Percentiles rank a stretch among this genome's conserved stretches.
These are phyloP conservation scores for Gynochthodes officinalis DNA, from an alignment of 257 asterid genomes.

Conservation along the genomic window DNA sequence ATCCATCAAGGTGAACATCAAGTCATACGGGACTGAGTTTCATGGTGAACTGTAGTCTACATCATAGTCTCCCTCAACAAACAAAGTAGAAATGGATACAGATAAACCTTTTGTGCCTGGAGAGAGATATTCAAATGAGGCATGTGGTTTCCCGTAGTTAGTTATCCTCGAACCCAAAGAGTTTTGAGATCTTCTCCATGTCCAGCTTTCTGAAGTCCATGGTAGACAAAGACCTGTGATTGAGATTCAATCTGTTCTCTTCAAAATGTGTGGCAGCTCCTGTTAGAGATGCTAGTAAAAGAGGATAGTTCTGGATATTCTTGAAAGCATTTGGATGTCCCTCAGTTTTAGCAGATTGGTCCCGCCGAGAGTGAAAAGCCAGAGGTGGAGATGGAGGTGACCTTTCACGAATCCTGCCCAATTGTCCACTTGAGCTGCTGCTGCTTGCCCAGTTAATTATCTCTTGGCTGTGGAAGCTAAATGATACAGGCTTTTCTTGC, in stretches of 20 bases:
- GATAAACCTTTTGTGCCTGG: not conserved
- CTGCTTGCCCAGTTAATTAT: conserved; percentile 36
- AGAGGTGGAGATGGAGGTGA: conserved; percentile 66
- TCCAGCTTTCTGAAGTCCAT: conserved; percentile 62
- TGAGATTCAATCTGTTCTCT: conserved; percentile 55
- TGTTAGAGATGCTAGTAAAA: conserved; percentile 69
- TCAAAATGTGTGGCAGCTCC: conserved; percentile 67
- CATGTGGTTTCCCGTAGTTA: conserved; percentile 3
- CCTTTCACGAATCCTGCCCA: conserved; percentile 21
- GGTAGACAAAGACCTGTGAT: conserved; percentile 55
- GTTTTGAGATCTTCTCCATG: conserved; percentile 58
- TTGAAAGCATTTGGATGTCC: conserved; percentile 87
- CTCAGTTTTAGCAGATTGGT: conserved; percentile 62
- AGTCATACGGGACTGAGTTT: not conserved
- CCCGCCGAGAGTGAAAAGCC: conserved; percentile 40
- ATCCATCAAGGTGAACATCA: not conserved
- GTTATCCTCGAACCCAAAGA: conserved; percentile 50
- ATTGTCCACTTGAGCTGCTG: conserved; percentile 33
- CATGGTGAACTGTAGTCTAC: not conserved
- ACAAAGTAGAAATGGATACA: not conserved
- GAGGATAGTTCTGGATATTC: conserved; percentile 81
- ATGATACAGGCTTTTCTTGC: conserved; percentile 37
- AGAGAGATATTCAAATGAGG: not conserved
- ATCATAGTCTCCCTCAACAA: conserved; percentile 1
- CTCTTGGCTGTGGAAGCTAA: conserved; percentile 31